phyloP scores from a whole-genome alignment of 768 basidiomycete species.

The Suillus lakei region DNA sequence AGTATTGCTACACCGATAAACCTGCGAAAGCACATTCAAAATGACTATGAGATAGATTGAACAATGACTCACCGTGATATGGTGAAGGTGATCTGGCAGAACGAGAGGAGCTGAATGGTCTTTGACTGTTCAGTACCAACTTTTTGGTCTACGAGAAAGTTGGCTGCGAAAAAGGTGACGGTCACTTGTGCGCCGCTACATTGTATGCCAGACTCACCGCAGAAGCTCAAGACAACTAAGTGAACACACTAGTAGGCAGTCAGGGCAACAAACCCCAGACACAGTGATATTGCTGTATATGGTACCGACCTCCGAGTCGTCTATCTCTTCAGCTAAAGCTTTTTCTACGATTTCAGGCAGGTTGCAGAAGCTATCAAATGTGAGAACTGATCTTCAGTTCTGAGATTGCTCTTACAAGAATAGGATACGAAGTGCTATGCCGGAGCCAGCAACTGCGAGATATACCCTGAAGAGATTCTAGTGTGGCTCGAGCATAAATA shows the following conservation, averaged over 20 bases:
- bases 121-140: constrained; percentile 53
- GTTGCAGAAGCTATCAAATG: constrained; percentile 53
- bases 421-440: constrained; percentile 61
- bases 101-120: constrained; percentile 70
- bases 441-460: constrained; percentile 66
- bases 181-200: constrained; percentile 64
- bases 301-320: constrained; percentile 38
- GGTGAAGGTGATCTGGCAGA: constrained; percentile 72
- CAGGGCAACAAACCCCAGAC: constrained; percentile 75
- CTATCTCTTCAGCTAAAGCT: constrained; percentile 55
- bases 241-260: constrained; percentile 62
- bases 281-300: constrained; percentile 61
- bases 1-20: constrained; percentile 67
- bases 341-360: constrained; percentile 75
- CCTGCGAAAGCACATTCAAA: constrained; percentile 31
- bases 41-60: background rate
- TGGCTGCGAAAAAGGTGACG: constrained; percentile 69
- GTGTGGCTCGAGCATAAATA: background rate
- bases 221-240: background rate
- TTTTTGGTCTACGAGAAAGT: constrained; percentile 66
- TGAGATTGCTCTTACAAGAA: constrained; percentile 54
- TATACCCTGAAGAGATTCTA: constrained; percentile 52
- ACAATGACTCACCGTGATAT: constrained; percentile 51
- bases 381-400: constrained; percentile 6
- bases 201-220: constrained; percentile 2